Conservation (phyloP, 805 yeast species). For the Kodamaea laetipori region DNA sequence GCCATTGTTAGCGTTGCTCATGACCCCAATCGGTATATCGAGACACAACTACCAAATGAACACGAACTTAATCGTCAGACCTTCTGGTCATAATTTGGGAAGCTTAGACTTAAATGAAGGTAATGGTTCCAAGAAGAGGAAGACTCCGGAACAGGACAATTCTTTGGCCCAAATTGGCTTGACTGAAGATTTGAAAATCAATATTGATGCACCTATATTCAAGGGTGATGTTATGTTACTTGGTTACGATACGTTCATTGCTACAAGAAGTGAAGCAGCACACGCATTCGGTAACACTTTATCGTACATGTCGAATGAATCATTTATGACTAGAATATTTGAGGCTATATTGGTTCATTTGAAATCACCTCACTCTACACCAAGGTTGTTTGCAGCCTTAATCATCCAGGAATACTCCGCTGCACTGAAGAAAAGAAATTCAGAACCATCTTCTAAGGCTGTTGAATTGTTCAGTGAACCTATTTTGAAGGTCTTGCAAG, state of each 20-base stretch:
- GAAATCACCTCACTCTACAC: conserved; percentile 72
- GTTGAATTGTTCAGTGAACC: conserved; percentile 26
- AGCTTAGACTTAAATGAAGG: conserved; percentile 19
- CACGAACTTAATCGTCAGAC: conserved; percentile 68
- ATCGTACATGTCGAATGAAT: conserved; percentile 47
- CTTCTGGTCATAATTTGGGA: conserved; percentile 62
- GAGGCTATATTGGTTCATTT: conserved; percentile 44
- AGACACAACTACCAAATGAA: conserved; percentile 87
- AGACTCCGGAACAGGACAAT: conserved; percentile 22
- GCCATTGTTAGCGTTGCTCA: conserved; percentile 64
- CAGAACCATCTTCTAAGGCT: conserved; percentile 20
- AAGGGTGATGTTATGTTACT: conserved; percentile 88
- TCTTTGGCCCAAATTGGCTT: conserved; percentile 43
- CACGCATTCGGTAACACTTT: conserved; percentile 70
- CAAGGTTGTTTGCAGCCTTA: conserved; percentile 69
- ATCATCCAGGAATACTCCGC: conserved; percentile 69
- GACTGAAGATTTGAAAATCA: conserved; percentile 63
- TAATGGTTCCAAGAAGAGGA: conserved; percentile 48
- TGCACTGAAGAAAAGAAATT: conserved; percentile 22
- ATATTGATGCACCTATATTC: conserved; percentile 90
- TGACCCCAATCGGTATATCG: conserved; percentile 95
- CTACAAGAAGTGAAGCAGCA: conserved; percentile 76
- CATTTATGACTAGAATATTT: conserved; percentile 42
- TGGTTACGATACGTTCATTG: conserved; percentile 70
- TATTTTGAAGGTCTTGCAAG: conserved; percentile 40